Base-by-base conservation (phyloP, 192 early-diverging fungal genomes). In the Geranomyces variabilis region DNA sequence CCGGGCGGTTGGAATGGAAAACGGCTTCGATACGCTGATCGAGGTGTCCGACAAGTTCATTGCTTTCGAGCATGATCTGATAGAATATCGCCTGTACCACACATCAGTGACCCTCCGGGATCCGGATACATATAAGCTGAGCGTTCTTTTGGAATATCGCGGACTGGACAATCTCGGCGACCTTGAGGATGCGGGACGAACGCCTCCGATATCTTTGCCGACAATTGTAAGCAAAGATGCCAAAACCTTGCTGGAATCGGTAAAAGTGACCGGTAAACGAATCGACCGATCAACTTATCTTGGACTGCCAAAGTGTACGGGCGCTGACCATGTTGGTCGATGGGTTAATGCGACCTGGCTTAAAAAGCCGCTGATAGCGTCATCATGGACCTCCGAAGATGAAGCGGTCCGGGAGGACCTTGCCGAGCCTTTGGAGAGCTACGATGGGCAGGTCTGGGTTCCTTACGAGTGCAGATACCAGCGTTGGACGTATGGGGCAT, bases 291-390 rank as follows among this genome's bases (percentile, higher is more conserved):
- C 69, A 15, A 70, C 69, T 0, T 70, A 61, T 28, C 58, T 70
- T 21, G 69, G 69, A 8, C 58, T 70, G 14, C 69, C 69, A 21
- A 29, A 57, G 14, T 70, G 69, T 43, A 26, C 22, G 14, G 21
- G 19, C 3, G 55, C 51, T 24, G 69, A 70, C 43, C 69, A 70
- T 41, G 29, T 41, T 24, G 69, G 69, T 24, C 56, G 69, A 10
- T 70, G 69, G 69, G 69, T 70, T 3, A 70, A 70, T 33, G 55
- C 57, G n/a, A 63, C 69, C 19, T 46, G 63, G 22, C 69, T 70
- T 1, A 24, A 34, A 29, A 53, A 58, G 17, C 53, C 67, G 19
- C 51, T 49, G 21, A 41, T 55, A 7, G 69, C 69, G 30, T 21
- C 56, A 4, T 44, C 69, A 21, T 70, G 69, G 69, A 31, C 34